Evolutionary conservation across 2,329 filamentous ascomycete genomes (phyloP), one percentile per base, ranked within the genome.

Genomic region (Penicillium sclerotiorum): DNA sequence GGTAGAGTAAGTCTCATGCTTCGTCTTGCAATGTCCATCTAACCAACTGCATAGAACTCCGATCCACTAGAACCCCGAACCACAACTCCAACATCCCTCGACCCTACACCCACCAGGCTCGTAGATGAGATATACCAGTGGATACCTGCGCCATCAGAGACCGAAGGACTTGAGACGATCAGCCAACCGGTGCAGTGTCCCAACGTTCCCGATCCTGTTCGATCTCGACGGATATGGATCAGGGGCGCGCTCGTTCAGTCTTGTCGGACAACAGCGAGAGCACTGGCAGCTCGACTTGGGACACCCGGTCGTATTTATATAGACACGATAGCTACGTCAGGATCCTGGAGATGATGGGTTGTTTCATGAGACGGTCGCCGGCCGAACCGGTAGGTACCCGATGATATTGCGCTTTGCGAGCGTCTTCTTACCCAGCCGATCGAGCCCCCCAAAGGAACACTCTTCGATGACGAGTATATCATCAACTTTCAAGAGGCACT

Each of bases 261-360:
- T 47, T 35, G n/a, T 47, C 44, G 25, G 44, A 47, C 18, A 47
- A 47, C 35, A 47, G 44, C 44, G 44, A 47, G 25, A 39, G 44
- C 44, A 47, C n/a, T n/a, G n/a, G n/a, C n/a, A n/a, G 44, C 23
- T 47, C 35, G 35, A 35, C 44, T 39, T 35, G 33, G 15, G 44
- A 47, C 35, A 39, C 35, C 22, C 36, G 35, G 23, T 47, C 44
- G 33, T 47, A 39, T 30, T 33, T 35, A 6, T 47, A 47, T 25
- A 17, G 36, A 39, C 23, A 33, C 9, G 44, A 32, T 3, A 47
- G 39, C 23, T 47, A 47, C 32, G 35, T 40, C 22, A 47, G 35
- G 6, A 47, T 47, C 13, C 15, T 47, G 17, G 44, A 46, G 23
- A 46, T 35, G 22, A 46, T 38, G 21, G 35, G 35, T n/a, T 46